phyloP scores from a whole-genome alignment of 345 rosid genomes.

The thale cress (Arabidopsis thaliana) region TAIR10.1 NC_003074.8:18890501-18891000 shows the following conservation, averaged over 20 bases:
- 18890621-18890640: not conserved
- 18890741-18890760: conserved; percentile 15
- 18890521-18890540: conserved; percentile 21
- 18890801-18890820: not conserved
- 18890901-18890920: not conserved
- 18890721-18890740: not conserved
- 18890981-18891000: conserved; percentile 6
- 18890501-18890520: not conserved
- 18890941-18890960: not conserved
- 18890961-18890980: conserved; percentile 11
- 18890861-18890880: not conserved
- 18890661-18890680: conserved; percentile 28
- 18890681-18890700: not conserved
- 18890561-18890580: conserved; percentile 20
- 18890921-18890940: conserved; percentile 12
- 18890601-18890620: conserved; percentile 2
- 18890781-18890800: conserved; percentile 12
- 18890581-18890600: conserved; percentile 27
- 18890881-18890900: conserved; percentile 4
- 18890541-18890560: conserved; percentile 26
- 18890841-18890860: conserved; percentile 22
- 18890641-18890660: conserved; percentile 33
- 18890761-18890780: conserved; percentile 7
- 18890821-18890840: conserved; percentile 31
- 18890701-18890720: conserved; percentile 12